Conservation (phyloP, 139 green algal species). For the Volvox africanus region DNA sequence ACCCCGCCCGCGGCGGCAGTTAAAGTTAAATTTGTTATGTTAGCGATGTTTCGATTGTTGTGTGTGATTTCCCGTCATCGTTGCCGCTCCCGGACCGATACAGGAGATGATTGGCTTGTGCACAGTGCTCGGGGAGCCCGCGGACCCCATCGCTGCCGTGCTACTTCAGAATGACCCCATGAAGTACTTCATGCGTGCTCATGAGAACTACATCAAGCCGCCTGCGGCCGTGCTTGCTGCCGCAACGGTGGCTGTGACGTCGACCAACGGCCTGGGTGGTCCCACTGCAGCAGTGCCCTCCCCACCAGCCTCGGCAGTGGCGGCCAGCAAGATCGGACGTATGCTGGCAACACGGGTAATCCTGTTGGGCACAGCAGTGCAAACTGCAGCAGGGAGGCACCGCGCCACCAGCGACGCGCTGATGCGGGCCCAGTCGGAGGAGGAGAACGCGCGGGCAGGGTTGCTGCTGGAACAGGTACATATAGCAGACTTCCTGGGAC, state of each 20-base stretch:
- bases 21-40: too few species aligned
- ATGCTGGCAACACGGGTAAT: constrained; percentile 71
- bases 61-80: too few species aligned
- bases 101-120: constrained; percentile 74
- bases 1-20: too few species aligned
- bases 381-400: constrained; percentile 50
- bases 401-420: constrained; percentile 68
- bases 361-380: constrained; percentile 49
- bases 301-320: background rate
- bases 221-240: background rate
- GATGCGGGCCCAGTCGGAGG: constrained; percentile 86
- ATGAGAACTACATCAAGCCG: constrained; percentile 64
- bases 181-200: constrained; percentile 71
- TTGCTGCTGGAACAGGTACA: constrained; percentile 88
- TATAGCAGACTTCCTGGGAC: too few species aligned
- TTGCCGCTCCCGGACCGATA: too few species aligned
- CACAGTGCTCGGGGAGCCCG: constrained; percentile 46
- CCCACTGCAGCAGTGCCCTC: background rate
- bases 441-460: constrained; percentile 82
- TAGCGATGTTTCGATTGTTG: too few species aligned
- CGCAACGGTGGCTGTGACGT: background rate
- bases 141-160: constrained; percentile 38
- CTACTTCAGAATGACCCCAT: constrained; percentile 56
- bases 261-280: background rate
- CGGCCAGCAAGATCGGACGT: constrained; percentile 44